phyloP scores from a whole-genome alignment of 1,284 basidiomycete species.

The Lentinus polychrous region DNA sequence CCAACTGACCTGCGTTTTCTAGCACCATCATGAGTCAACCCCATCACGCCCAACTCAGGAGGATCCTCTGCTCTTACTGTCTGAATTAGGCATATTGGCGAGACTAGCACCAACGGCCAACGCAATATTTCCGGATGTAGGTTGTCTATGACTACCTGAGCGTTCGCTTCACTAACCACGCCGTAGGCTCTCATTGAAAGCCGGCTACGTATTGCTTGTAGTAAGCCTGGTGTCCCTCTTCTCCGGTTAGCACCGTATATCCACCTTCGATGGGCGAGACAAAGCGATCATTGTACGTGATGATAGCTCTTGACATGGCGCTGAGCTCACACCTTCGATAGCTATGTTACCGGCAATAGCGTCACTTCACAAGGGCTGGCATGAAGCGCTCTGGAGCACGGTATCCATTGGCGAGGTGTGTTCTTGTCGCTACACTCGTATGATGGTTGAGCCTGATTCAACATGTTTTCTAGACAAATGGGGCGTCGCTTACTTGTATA shows the following conservation, averaged over 20 bases:
- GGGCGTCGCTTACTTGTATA: constrained; percentile 22
- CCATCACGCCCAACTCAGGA: too few relatives aligned
- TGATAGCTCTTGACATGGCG: neutral
- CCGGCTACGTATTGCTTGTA: constrained; percentile 29
- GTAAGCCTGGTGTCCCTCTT: constrained; percentile 28
- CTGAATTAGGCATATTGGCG: neutral
- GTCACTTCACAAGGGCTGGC: constrained; percentile 39
- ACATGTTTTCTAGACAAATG: constrained; percentile 11
- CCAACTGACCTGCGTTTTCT: too few relatives aligned
- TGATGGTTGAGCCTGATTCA: neutral
- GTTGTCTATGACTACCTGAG: neutral
- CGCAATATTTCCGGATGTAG: neutral
- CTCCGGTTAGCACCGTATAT: constrained; percentile 44
- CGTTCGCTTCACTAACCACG: neutral
- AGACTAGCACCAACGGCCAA: neutral
- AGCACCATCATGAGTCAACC: too few relatives aligned
- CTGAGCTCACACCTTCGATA: neutral
- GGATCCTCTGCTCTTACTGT: neutral
- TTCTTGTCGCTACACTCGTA: neutral
- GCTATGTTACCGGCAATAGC: constrained; percentile 22
- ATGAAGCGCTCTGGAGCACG: constrained; percentile 39
- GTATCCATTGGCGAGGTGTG: constrained; percentile 12
- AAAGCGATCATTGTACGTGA: constrained; percentile 3
- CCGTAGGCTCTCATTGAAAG: neutral
- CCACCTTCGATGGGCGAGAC: constrained; percentile 44